A percentile compares a stretch with the other conserved stretches of the same genome.
These are phyloP conservation scores for Capsicum baccatum DNA, from an alignment of 257 asterid species.

Conservation along the genomic window DNA sequence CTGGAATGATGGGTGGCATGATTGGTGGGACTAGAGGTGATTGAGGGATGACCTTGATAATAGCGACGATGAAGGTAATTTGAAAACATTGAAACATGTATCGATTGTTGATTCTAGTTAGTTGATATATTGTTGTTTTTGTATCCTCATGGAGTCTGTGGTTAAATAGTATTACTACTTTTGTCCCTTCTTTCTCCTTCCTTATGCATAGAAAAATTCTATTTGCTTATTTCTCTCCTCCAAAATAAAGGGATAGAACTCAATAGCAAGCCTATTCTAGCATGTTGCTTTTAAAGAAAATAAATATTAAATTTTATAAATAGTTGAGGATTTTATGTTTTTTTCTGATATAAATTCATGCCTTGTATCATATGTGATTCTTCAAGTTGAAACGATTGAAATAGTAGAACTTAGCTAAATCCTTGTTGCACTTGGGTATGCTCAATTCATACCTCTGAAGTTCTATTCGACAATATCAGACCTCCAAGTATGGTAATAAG, in stretches of 20 bases:
- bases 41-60: too few species aligned
- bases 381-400: not conserved
- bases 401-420: not conserved
- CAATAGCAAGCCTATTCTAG: not conserved
- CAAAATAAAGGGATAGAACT: not conserved
- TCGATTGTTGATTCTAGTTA: not conserved
- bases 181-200: not conserved
- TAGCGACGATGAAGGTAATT: constrained; percentile 79
- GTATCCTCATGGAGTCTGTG: not conserved
- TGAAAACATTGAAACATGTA: not conserved
- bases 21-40: not conserved
- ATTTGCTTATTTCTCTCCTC: not conserved
- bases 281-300: not conserved
- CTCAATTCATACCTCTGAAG: too few species aligned
- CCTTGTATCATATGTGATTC: not conserved
- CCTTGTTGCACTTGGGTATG: not conserved
- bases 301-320: not conserved
- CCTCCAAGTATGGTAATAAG: not conserved
- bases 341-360: not conserved
- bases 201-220: not conserved
- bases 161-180: not conserved
- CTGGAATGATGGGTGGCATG: not conserved
- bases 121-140: not conserved
- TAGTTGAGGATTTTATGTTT: not conserved
- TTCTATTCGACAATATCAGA: not conserved